Percentiles rank a stretch among this genome's conserved stretches.
Conservation (phyloP, 352 stramenopile species). For the Phytophthora fragariaefolia region DNA sequence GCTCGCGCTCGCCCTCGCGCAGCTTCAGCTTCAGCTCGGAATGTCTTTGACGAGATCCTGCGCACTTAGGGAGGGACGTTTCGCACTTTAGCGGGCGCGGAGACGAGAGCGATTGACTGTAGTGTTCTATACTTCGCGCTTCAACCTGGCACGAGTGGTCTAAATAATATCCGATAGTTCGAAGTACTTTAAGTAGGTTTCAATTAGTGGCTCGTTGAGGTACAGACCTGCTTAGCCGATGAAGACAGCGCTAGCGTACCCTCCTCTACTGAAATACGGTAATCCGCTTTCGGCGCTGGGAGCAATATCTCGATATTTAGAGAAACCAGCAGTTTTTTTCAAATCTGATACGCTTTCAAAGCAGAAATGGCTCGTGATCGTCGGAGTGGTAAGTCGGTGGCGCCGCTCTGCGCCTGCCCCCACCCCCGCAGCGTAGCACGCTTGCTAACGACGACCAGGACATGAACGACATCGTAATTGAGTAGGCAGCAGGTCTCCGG, state of each 20-base stretch:
- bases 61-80: slow-evolving; percentile 14
- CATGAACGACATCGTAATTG: slow-evolving; percentile 24
- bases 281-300: no score
- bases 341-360: neutral
- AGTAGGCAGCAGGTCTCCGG: slow-evolving; percentile 37
- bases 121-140: no score
- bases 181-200: no score
- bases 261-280: no score
- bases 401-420: neutral
- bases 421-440: neutral
- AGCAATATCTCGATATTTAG: neutral
- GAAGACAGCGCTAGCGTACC: no score
- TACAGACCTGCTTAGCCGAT: no score
- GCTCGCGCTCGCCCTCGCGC: no score
- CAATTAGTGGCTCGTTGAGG: no score
- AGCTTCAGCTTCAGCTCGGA: slow-evolving; percentile 3
- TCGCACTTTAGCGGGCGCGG: slow-evolving; percentile 7
- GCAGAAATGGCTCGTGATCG: neutral
- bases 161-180: no score
- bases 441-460: slow-evolving; percentile 34
- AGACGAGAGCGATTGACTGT: no score
- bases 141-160: no score
- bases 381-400: slow-evolving; percentile 32
- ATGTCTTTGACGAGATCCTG: slow-evolving; percentile 34
- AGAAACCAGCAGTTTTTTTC: neutral